These are phyloP conservation scores for Jasminum sambac DNA, from an alignment of 257 asterid genomes.

Conservation along the genomic window DNA sequence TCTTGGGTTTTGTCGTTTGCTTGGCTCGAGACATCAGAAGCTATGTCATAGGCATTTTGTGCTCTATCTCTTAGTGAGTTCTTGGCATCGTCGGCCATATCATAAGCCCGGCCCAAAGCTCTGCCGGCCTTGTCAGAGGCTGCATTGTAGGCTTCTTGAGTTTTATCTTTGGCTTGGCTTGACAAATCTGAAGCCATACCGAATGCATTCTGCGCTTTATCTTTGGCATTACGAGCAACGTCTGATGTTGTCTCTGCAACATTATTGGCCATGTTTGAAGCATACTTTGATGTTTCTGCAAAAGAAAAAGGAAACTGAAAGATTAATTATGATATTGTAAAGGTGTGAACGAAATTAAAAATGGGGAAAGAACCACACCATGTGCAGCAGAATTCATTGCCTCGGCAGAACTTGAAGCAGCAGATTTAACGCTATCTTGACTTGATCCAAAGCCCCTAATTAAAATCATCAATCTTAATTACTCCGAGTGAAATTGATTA, in stretches of 20 bases:
- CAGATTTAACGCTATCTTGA: slow-evolving; percentile 38
- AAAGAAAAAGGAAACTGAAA: neutral
- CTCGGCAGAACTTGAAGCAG: slow-evolving; percentile 45
- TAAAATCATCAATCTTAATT: neutral
- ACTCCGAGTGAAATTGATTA: neutral
- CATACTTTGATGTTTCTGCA: slow-evolving; percentile 50
- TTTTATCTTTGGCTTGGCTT: slow-evolving; percentile 21
- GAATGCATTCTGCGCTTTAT: slow-evolving; percentile 26
- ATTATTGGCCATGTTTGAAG: slow-evolving; percentile 46
- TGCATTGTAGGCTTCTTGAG: slow-evolving; percentile 20
- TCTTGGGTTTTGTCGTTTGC: too few species aligned
- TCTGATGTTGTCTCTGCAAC: slow-evolving; percentile 29
- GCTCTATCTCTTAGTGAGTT: slow-evolving; percentile 12
- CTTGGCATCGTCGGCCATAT: slow-evolving; percentile 15
- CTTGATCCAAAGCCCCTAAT: slow-evolving; percentile 35
- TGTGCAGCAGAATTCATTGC: slow-evolving; percentile 42
- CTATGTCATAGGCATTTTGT: slow-evolving; percentile 6
- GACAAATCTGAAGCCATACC: slow-evolving; percentile 31
- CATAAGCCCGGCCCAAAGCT: slow-evolving; percentile 23
- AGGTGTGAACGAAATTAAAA: too few species aligned
- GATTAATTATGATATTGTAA: neutral
- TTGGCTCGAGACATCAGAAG: too few species aligned
- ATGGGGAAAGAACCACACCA: slow-evolving; percentile 38
- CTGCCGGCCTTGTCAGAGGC: slow-evolving; percentile 17
- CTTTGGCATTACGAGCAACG: slow-evolving; percentile 22